phyloP scores from a whole-genome alignment of 495 filamentous ascomycete genomes.

The Geoglossum glabrum region DNA sequence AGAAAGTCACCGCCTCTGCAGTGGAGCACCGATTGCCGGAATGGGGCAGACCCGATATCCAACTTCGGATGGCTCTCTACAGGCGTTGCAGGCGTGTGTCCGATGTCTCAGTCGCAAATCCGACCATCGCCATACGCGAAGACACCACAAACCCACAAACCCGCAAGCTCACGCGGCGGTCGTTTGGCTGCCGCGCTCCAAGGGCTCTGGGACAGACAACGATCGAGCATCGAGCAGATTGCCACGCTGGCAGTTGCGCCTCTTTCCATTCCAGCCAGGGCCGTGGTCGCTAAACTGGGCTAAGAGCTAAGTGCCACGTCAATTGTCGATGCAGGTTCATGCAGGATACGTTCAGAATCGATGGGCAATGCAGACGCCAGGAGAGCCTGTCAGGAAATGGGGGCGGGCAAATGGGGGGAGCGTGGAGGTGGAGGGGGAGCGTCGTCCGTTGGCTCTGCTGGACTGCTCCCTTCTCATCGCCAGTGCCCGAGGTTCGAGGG shows the following conservation, averaged over 20 bases:
- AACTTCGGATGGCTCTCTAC: neutral
- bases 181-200: too few species aligned
- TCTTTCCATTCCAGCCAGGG: neutral
- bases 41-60: neutral
- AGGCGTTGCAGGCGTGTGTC: neutral
- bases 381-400: neutral
- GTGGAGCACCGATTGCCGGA: neutral
- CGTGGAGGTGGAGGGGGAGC: neutral
- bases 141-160: neutral
- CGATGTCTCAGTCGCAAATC: neutral
- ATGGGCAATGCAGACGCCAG: neutral
- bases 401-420: neutral
- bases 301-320: constrained; percentile 1
- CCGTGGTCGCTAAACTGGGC: neutral
- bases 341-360: neutral
- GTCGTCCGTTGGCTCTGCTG: neutral
- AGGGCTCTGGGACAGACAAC: neutral
- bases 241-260: neutral
- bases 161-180: too few species aligned
- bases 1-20: too few species aligned
- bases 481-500: neutral
- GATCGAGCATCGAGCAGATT: neutral
- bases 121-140: neutral
- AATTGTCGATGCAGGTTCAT: neutral
- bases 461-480: neutral